These are phyloP conservation scores for Conticribra guillardii DNA, from an alignment of 108 stramenopile species.

Conservation along the genomic window DNA sequence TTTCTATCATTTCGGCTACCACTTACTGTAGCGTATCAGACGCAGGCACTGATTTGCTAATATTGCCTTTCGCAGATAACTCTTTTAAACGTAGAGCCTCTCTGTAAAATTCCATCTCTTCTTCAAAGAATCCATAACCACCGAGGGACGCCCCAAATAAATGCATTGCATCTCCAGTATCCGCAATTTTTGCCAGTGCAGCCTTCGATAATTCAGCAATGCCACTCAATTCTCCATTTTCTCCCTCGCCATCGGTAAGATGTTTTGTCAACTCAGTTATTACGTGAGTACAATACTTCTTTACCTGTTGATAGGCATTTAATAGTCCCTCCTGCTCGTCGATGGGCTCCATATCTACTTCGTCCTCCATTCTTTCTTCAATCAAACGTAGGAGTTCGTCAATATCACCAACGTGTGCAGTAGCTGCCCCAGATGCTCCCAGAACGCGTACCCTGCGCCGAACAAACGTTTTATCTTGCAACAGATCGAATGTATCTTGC, in stretches of 20 bases:
- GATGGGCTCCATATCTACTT: constrained; percentile 26
- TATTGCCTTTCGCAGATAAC: constrained; percentile 26
- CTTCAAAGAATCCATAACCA: constrained; percentile 49
- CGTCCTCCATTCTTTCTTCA: constrained; percentile 17
- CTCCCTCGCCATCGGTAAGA: constrained; percentile 23
- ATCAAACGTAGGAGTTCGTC: constrained; percentile 50
- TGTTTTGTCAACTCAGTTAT: constrained; percentile 33
- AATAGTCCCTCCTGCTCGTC: constrained; percentile 46
- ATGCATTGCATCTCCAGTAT: constrained; percentile 53
- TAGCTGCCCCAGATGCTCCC: constrained; percentile 42
- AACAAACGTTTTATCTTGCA: constrained; percentile 55
- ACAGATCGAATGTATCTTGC: constrained; percentile 45
- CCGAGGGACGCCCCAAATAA: constrained; percentile 56
- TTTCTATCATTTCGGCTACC: background rate
- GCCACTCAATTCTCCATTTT: constrained; percentile 12
- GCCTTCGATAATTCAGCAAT: constrained; percentile 15
- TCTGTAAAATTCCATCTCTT: constrained; percentile 51
- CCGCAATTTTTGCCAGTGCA: constrained; percentile 30
- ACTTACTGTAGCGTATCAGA: constrained; percentile 49
- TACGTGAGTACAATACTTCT: constrained; percentile 42
- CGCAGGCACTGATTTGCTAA: constrained; percentile 27
- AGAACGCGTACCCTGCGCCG: constrained; percentile 34
- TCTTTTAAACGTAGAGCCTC: constrained; percentile 49
- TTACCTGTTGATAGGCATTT: constrained; percentile 37
- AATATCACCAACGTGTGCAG: constrained; percentile 45